Percentiles rank a stretch among this genome's conserved stretches.
phyloP scores from a whole-genome alignment of 805 yeast species.

The Jamesozyma jinghongensis region DNA sequence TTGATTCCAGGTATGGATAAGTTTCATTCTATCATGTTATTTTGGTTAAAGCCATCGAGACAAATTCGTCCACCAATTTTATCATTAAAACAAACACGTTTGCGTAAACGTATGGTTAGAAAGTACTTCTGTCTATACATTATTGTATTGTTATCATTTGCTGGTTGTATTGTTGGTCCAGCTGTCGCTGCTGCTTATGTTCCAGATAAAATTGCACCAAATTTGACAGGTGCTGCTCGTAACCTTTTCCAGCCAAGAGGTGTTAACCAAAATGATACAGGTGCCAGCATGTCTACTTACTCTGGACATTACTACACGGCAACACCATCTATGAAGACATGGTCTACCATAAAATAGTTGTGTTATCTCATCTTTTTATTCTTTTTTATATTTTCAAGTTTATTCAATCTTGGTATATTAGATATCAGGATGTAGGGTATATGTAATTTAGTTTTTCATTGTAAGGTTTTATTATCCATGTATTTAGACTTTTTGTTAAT shows the following conservation, averaged over 20 bases:
- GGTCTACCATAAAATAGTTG: slow-evolving; percentile 36
- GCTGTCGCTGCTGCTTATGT: slow-evolving; percentile 68
- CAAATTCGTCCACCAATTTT: slow-evolving; percentile 96
- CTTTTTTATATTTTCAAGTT: neutral
- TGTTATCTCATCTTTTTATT: neutral
- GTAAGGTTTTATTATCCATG: neutral
- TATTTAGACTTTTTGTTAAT: neutral
- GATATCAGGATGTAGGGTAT: neutral
- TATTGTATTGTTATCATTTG: slow-evolving; percentile 55
- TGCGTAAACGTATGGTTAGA: slow-evolving; percentile 94
- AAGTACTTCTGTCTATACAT: slow-evolving; percentile 81
- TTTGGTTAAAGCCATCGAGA: slow-evolving; percentile 96
- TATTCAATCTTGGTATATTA: neutral
- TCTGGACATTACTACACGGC: slow-evolving; percentile 34
- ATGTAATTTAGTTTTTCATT: neutral
- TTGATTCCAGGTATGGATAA: slow-evolving; percentile 82
- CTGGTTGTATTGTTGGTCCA: slow-evolving; percentile 79
- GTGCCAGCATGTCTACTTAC: slow-evolving; percentile 33
- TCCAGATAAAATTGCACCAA: slow-evolving; percentile 26
- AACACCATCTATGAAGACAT: slow-evolving; percentile 44
- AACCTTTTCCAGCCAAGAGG: slow-evolving; percentile 90
- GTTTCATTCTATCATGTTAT: slow-evolving; percentile 96
- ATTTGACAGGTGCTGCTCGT: slow-evolving; percentile 33
- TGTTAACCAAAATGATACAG: slow-evolving; percentile 76
- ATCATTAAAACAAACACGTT: slow-evolving; percentile 89